Evolutionary conservation across 305 asterid genomes (phyloP).

Genomic region (Rubia tinctorum): DNA sequence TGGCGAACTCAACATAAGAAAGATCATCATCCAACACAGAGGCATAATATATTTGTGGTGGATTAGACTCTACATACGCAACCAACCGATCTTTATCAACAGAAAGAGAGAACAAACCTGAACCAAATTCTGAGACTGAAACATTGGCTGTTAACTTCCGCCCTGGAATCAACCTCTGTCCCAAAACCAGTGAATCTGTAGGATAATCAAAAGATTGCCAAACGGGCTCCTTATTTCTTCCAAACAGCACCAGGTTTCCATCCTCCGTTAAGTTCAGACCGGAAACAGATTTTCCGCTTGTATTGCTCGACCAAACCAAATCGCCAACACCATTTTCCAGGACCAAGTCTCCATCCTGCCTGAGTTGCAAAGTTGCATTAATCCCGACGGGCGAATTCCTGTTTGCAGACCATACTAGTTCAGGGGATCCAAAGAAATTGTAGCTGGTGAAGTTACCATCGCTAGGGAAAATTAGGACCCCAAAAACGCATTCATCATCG

Average conservation of each 20-base stretch:
- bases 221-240: background rate
- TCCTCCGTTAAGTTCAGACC: constrained; percentile 19
- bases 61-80: constrained; percentile 6
- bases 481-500: background rate
- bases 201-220: constrained; percentile 10
- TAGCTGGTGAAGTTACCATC: background rate
- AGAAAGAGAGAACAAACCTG: constrained; percentile 8
- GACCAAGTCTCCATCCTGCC: constrained; percentile 18
- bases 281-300: constrained; percentile 9
- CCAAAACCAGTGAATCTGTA: background rate
- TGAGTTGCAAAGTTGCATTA: constrained; percentile 14
- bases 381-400: constrained; percentile 12
- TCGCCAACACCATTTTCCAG: constrained; percentile 17
- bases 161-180: background rate
- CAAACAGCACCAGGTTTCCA: constrained; percentile 21
- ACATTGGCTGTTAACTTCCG: background rate
- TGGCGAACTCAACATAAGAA: background rate
- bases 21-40: background rate
- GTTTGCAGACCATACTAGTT: constrained; percentile 24
- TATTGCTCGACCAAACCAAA: constrained; percentile 11
- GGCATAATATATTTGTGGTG: constrained; percentile 8
- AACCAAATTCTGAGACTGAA: background rate
- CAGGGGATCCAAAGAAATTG: background rate
- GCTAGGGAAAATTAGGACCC: background rate
- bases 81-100: background rate